Conservation (phyloP, 2,329 filamentous ascomycete genomes). For the Diplocarpon mali region DNA sequence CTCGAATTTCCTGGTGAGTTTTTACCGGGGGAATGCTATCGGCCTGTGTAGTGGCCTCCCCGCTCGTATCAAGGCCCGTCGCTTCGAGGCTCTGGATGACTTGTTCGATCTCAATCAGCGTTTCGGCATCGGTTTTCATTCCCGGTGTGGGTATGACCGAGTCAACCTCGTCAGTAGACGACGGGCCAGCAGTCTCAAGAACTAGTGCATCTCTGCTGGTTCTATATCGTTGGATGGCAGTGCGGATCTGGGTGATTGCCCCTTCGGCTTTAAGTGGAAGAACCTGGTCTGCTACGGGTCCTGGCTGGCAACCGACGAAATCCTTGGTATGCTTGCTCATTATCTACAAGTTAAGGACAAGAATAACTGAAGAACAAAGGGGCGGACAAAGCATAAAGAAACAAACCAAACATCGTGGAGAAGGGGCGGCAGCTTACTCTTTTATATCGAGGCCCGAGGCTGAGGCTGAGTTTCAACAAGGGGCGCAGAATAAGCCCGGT, state of each 20-base stretch:
- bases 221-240: not conserved
- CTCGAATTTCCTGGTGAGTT: not conserved
- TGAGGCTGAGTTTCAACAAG: too few relatives aligned
- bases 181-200: not conserved
- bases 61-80: not conserved
- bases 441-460: not conserved
- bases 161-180: not conserved
- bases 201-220: not conserved
- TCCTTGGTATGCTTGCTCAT: too few relatives aligned
- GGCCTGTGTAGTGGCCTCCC: not conserved
- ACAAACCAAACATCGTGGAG: not conserved
- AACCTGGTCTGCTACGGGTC: too few relatives aligned
- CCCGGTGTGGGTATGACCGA: not conserved
- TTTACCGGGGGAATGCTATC: not conserved
- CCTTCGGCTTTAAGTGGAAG: not conserved
- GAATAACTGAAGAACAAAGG: not conserved
- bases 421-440: not conserved
- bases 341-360: too few relatives aligned
- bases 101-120: not conserved
- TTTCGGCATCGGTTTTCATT: not conserved
- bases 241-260: not conserved
- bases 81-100: not conserved
- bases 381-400: not conserved
- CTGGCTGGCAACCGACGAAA: too few relatives aligned
- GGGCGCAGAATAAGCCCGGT: not conserved